Evolutionary conservation across 1,139 yeast genomes (phyloP).

Genomic region (Pichia terricola): DNA sequence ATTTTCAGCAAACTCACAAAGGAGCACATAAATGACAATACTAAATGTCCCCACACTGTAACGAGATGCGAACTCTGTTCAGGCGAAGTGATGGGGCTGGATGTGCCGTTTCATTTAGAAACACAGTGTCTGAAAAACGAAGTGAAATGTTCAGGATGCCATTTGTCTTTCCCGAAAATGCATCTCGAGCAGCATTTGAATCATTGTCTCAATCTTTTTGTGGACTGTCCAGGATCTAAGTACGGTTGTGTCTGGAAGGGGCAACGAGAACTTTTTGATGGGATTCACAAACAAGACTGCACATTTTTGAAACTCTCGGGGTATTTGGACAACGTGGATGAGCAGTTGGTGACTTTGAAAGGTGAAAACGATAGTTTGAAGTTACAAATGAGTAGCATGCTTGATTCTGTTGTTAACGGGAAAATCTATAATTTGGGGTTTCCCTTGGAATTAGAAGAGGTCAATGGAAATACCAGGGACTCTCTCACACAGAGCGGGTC

Average conservation of each 20-base stretch:
- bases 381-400: slow-evolving; percentile 35
- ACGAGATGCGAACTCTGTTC: slow-evolving; percentile 36
- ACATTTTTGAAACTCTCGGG: slow-evolving; percentile 27
- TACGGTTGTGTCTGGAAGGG: slow-evolving; percentile 36
- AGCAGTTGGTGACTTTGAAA: slow-evolving; percentile 24
- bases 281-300: slow-evolving; percentile 29
- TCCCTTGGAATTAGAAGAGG: slow-evolving; percentile 26
- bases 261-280: slow-evolving; percentile 22
- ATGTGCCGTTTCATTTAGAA: slow-evolving; percentile 29
- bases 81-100: slow-evolving; percentile 26
- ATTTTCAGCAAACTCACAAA: neutral
- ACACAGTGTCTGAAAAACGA: slow-evolving; percentile 34
- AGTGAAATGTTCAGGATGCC: slow-evolving; percentile 26
- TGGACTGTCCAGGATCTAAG: slow-evolving; percentile 27
- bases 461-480: slow-evolving; percentile 18
- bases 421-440: slow-evolving; percentile 44
- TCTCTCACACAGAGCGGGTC: neutral
- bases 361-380: slow-evolving; percentile 31
- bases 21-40: neutral
- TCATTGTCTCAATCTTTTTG: slow-evolving; percentile 27
- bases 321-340: slow-evolving; percentile 25
- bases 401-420: slow-evolving; percentile 42
- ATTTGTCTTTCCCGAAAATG: slow-evolving; percentile 22
- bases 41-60: slow-evolving; percentile 30
- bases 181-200: slow-evolving; percentile 24